Conservation (phyloP, 352 stramenopile species). For the Globisporangium camurandrum region DNA sequence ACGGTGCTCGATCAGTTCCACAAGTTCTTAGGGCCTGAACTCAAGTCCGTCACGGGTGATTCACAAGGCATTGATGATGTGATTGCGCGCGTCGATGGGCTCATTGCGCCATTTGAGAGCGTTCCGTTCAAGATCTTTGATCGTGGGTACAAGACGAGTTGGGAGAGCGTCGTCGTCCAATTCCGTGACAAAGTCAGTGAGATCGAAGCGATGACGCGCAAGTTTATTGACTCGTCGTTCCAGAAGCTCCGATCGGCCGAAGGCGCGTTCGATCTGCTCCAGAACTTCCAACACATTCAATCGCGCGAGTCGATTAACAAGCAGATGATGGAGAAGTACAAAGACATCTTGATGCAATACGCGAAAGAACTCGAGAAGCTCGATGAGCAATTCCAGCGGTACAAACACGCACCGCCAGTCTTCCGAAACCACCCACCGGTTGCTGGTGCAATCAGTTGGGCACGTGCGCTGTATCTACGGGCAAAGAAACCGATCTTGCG, state of each 20-base stretch:
- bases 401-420: slow-evolving; percentile 77
- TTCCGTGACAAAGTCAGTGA: slow-evolving; percentile 92
- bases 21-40: slow-evolving; percentile 92
- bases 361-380: slow-evolving; percentile 92
- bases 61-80: slow-evolving; percentile 93
- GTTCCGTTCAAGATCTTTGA: slow-evolving; percentile 94
- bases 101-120: slow-evolving; percentile 85
- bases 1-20: slow-evolving; percentile 93
- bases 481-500: slow-evolving; percentile 93
- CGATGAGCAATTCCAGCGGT: slow-evolving; percentile 83
- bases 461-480: slow-evolving; percentile 77
- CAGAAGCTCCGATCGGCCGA: slow-evolving; percentile 93
- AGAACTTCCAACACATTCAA: slow-evolving; percentile 96
- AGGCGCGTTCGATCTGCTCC: slow-evolving; percentile 93
- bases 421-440: slow-evolving; percentile 93
- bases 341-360: slow-evolving; percentile 95
- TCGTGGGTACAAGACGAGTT: slow-evolving; percentile 90
- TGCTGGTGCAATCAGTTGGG: slow-evolving; percentile 79
- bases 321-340: slow-evolving; percentile 96
- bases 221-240: slow-evolving; percentile 95
- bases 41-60: slow-evolving; percentile 94
- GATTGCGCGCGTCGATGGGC: slow-evolving; percentile 76
- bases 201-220: slow-evolving; percentile 93
- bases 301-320: slow-evolving; percentile 94
- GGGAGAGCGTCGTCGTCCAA: slow-evolving; percentile 91